Evolutionary conservation across 2,329 filamentous ascomycete species (phyloP), one percentile per base, ranked within the genome.

Genomic region (Aureobasidium musti): DNA sequence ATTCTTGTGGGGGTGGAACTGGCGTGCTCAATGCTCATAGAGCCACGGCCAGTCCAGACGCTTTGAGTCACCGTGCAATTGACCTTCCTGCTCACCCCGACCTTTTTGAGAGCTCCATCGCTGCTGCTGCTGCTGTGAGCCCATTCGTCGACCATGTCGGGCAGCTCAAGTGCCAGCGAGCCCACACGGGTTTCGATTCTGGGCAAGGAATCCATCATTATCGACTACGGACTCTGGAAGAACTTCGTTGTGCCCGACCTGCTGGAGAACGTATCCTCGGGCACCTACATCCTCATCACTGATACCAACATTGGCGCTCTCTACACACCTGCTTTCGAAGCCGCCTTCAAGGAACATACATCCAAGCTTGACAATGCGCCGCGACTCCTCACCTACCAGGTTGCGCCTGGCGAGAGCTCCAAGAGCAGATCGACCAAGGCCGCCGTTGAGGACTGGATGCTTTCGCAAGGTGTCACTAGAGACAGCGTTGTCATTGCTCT

Each of bases 371-470:
- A 81, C 57, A 84, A 87, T 10, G 60, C 59, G n/a, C 67, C 68
- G 35, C 88, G 93, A 49, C 86, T 99, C 33, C 86, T 99, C 69
- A 90, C 90, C 56, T 95, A 97, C 69, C 84, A 87, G 72, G 92
- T 97, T 68, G 88, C 92, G 2, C 95, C 95, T 0, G 95, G 95
- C 68, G 95, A 99, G 81, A 91, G 88, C 68, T 97, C 93, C 63
- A 99, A 99, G 79, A 91, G 91, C 71, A 87, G 95, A 70, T 89
- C 92, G 77, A 97, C 93, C 63, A 98, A 98, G 79, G 93, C 90
- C 53, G 90, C 94, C 73, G 93, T 99, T 63, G 95, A 99, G 78
- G 95, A 99, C 79, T 99, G 95, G 95, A 89, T 99, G 86, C 83
- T 98, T 67, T 86, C 88, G 71, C 87, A 97, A 73, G 88, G 89